phyloP scores from a whole-genome alignment of 2,329 filamentous ascomycete genomes.

The Colletotrichum acutatum region DNA sequence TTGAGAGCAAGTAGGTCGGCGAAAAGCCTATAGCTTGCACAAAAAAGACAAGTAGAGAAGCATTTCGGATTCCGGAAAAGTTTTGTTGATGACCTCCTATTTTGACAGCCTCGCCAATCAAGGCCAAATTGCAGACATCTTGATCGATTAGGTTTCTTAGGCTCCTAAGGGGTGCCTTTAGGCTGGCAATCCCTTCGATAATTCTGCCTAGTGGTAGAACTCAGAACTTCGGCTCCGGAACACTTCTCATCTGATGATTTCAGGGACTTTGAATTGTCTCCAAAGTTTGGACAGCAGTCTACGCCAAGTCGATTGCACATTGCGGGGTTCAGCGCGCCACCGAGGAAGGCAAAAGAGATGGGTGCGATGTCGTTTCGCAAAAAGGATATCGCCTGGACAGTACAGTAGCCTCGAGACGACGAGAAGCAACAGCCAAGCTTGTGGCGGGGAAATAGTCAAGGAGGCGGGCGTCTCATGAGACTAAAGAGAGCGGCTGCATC shows the following conservation, averaged over 20 bases:
- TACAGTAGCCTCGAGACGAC: background rate
- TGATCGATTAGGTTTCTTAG: background rate
- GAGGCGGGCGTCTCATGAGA: background rate
- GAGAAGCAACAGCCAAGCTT: background rate
- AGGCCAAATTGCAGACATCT: background rate
- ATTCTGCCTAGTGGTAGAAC: background rate
- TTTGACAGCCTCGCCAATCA: background rate
- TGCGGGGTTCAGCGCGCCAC: background rate
- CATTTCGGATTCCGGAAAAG: background rate
- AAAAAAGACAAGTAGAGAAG: background rate
- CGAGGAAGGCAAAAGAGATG: background rate
- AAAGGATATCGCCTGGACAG: background rate
- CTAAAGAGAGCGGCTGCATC: background rate
- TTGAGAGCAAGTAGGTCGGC: background rate
- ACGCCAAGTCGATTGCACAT: background rate
- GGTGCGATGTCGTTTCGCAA: background rate
- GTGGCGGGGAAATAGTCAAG: background rate
- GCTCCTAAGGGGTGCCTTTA: background rate
- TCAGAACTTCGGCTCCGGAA: background rate
- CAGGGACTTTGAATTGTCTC: background rate
- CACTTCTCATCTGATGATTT: background rate
- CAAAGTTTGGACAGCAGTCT: background rate
- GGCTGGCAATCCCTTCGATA: background rate
- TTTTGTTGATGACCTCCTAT: background rate
- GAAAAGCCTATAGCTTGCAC: background rate